These are phyloP conservation scores for Oxyria digyna DNA, from an alignment of 148 eudicot genomes.

Conservation along the genomic window DNA sequence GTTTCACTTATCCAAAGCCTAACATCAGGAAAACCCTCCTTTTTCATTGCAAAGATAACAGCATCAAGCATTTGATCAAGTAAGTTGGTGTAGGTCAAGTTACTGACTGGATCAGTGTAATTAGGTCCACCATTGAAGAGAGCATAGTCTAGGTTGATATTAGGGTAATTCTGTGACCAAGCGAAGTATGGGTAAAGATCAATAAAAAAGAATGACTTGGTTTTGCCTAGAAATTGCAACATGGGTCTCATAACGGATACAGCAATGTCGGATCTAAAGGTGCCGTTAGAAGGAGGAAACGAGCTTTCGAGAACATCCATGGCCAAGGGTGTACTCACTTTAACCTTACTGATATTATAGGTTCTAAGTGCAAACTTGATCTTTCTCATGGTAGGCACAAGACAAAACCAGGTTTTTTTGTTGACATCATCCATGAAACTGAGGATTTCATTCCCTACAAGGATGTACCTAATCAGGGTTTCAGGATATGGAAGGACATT, in stretches of 20 bases:
- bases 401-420: slow-evolving; percentile 28
- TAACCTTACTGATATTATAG: slow-evolving; percentile 29
- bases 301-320: slow-evolving; percentile 60
- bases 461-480: slow-evolving; percentile 62
- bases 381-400: slow-evolving; percentile 77
- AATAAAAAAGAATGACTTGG: slow-evolving; percentile 73
- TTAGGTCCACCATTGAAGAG: slow-evolving; percentile 27
- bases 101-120: slow-evolving; percentile 48
- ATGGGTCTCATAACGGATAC: slow-evolving; percentile 43
- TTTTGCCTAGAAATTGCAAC: slow-evolving; percentile 48
- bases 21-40: slow-evolving; percentile 45
- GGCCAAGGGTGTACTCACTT: slow-evolving; percentile 77
- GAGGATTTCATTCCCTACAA: slow-evolving; percentile 84
- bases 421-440: slow-evolving; percentile 22
- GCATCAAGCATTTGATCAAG: slow-evolving; percentile 86
- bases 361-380: slow-evolving; percentile 34
- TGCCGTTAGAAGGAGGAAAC: slow-evolving; percentile 66
- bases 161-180: slow-evolving; percentile 41
- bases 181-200: slow-evolving; percentile 69
- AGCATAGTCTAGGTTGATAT: slow-evolving; percentile 59
- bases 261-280: slow-evolving; percentile 49
- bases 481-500: slow-evolving; percentile 56
- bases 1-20: slow-evolving; percentile 70
- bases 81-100: slow-evolving; percentile 49
- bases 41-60: slow-evolving; percentile 57